Evolutionary conservation across 2,329 filamentous ascomycete species (phyloP), one percentile per base, ranked within the genome.

Genomic region (Colletotrichum coccodes): DNA sequence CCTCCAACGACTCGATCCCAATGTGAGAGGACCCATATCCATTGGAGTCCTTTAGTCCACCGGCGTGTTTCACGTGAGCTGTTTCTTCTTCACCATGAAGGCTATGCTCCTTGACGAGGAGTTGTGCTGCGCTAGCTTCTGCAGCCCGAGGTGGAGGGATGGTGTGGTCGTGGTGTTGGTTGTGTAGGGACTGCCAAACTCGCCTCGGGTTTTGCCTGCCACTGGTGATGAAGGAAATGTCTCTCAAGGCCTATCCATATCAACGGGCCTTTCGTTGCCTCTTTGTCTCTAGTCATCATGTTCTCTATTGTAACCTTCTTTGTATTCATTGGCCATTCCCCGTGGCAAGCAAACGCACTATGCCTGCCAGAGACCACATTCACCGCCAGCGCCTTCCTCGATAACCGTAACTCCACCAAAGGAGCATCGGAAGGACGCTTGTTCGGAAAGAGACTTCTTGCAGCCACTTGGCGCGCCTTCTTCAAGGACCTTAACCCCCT

Each of bases 61-160:
- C 49, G 32, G 47, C 28, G 44, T 65, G 65, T 60, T 56, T 60
- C 38, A 68, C 52, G 64, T 68, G 67, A 70, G 57, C 50, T 68
- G 52, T 62, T 57, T 68, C 57, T 42, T 62, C 44, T 42, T 21
- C 44, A 49, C 12, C 38, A 14, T 42, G 36, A 44, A 49, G 38
- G 47, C 21, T 12, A 36, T 36, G 5, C 14, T 44, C 36, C 11
- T 30, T 50, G 32, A 56, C 54, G 23, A 54, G 54, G 23, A 44
- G 26, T 46, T 44, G n/a, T 42, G 30, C 40, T 40, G 52, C 46
- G 52, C 46, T 58, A 36, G 47, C 30, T 56, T n/a, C n/a, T 26
- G 42, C 34, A 50, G 61, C 9, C 40, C 47, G 14, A 42, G 26
- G 47, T 56, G n/a, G 12, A 14, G 42, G 21, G 14, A 32, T 59